These are phyloP conservation scores for Ganoderma sinense DNA, from an alignment of 1,284 basidiomycete species.

Conservation along the genomic window DNA sequence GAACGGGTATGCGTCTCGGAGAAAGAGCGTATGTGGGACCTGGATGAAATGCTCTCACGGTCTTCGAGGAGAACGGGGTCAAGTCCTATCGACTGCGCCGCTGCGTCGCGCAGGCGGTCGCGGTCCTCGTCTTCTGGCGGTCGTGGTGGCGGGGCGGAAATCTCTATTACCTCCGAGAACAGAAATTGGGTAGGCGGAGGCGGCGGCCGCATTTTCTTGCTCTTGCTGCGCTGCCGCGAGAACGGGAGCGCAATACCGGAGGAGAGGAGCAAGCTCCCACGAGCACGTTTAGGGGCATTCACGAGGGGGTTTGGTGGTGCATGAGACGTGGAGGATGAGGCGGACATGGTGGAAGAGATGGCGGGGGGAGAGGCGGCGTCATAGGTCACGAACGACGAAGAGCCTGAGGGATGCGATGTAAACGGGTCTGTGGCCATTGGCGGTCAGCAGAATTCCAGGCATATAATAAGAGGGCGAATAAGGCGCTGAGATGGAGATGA, in stretches of 20 bases:
- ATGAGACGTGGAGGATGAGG: slow-evolving; percentile 27
- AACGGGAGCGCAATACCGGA: slow-evolving; percentile 29
- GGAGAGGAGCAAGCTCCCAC: slow-evolving; percentile 33
- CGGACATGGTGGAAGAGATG: slow-evolving; percentile 17
- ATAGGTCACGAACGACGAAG: slow-evolving; percentile 41
- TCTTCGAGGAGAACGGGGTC: slow-evolving; percentile 45
- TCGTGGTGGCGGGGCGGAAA: slow-evolving; percentile 55
- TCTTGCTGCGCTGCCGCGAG: slow-evolving; percentile 51
- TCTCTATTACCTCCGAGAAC: slow-evolving; percentile 76
- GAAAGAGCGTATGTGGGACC: slow-evolving; percentile 28
- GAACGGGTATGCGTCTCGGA: slow-evolving; percentile 24
- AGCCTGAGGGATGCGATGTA: slow-evolving; percentile 38
- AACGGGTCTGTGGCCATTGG: slow-evolving; percentile 37
- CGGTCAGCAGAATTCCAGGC: slow-evolving; percentile 21
- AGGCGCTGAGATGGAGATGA: slow-evolving; percentile 17
- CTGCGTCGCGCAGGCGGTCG: slow-evolving; percentile 72
- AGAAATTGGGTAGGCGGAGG: slow-evolving; percentile 45
- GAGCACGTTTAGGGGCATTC: slow-evolving; percentile 32
- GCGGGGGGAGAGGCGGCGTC: slow-evolving; percentile 27
- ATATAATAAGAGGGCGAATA: slow-evolving; percentile 17
- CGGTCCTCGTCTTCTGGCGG: slow-evolving; percentile 73
- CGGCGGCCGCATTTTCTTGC: slow-evolving; percentile 46
- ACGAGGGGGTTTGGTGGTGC: slow-evolving; percentile 15
- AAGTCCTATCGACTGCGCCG: slow-evolving; percentile 78
- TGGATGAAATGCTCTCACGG: slow-evolving; percentile 30